Conservation (phyloP, 176 grass and related monocot species). For the Oryza punctata region DNA sequence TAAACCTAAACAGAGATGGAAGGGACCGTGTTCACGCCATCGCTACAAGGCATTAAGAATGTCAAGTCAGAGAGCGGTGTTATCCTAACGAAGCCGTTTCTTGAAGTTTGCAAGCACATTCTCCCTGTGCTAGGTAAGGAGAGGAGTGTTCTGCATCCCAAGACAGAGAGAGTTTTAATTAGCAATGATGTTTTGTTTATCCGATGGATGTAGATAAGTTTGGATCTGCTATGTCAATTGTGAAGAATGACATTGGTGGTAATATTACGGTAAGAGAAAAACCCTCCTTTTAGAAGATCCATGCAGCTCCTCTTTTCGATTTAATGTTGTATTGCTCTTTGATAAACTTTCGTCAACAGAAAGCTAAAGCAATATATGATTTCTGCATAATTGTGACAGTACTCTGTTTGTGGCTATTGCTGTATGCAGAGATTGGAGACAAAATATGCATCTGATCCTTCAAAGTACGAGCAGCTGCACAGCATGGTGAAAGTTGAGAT, state of each 20-base stretch:
- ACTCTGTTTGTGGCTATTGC: neutral
- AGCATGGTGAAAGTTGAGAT: constrained; percentile 79
- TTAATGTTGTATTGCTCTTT: neutral
- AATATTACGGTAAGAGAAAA: constrained; percentile 69
- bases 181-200: neutral
- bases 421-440: constrained; percentile 64
- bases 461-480: constrained; percentile 68
- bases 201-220: constrained; percentile 62
- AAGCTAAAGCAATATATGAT: neutral
- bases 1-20: constrained; percentile 35
- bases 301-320: neutral
- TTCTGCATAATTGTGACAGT: neutral
- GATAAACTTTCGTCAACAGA: constrained; percentile 1
- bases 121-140: constrained; percentile 77
- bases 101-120: constrained; percentile 88
- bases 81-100: constrained; percentile 78
- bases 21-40: constrained; percentile 76
- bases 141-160: neutral
- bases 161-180: neutral
- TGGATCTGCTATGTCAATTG: constrained; percentile 76
- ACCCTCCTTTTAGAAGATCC: neutral
- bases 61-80: constrained; percentile 63
- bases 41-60: constrained; percentile 71
- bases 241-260: constrained; percentile 80
- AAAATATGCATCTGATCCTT: constrained; percentile 72